Evolutionary conservation across 257 asterid species (phyloP).

Genomic region (Verbascum thapsus): DNA sequence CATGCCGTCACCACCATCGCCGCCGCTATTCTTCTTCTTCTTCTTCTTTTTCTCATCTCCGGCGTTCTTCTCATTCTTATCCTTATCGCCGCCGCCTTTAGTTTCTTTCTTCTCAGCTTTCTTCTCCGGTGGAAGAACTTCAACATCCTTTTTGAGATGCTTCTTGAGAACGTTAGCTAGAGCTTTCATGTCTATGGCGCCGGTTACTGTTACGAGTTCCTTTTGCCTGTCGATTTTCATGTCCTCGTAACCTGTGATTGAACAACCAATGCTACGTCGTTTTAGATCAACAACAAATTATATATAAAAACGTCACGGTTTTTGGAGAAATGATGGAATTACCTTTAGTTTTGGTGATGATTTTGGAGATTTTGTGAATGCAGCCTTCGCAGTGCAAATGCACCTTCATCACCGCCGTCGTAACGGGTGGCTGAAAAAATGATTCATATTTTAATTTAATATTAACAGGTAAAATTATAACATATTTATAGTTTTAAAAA

Average conservation of each 20-base stretch:
- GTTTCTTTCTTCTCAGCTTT: constrained; percentile 58
- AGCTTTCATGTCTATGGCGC: constrained; percentile 78
- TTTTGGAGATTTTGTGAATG: constrained; percentile 57
- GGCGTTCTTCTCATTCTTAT: constrained; percentile 42
- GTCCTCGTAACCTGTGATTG: constrained; percentile 67
- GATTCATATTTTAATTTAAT: neutral
- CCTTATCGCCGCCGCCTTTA: constrained; percentile 21
- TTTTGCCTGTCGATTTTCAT: constrained; percentile 60
- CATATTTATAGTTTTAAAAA: too few species aligned
- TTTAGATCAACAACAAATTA: too few species aligned
- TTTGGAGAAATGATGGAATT: neutral
- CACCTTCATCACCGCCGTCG: constrained; percentile 66
- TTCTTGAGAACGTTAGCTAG: constrained; percentile 60
- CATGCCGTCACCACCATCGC: constrained; percentile 16
- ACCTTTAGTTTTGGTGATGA: constrained; percentile 67
- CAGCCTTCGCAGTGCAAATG: constrained; percentile 84
- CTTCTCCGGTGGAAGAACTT: constrained; percentile 59
- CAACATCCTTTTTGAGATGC: constrained; percentile 60
- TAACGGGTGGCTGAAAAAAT: constrained; percentile 48
- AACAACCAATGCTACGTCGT: constrained; percentile 7
- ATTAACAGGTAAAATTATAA: too few species aligned
- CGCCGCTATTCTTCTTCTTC: constrained; percentile 28
- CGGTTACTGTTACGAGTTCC: constrained; percentile 72
- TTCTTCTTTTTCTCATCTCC: constrained; percentile 30
- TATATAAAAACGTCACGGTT: neutral